Evolutionary conservation across 148 eudicot species (phyloP).

Genomic region (Talinum fruticosum): DNA sequence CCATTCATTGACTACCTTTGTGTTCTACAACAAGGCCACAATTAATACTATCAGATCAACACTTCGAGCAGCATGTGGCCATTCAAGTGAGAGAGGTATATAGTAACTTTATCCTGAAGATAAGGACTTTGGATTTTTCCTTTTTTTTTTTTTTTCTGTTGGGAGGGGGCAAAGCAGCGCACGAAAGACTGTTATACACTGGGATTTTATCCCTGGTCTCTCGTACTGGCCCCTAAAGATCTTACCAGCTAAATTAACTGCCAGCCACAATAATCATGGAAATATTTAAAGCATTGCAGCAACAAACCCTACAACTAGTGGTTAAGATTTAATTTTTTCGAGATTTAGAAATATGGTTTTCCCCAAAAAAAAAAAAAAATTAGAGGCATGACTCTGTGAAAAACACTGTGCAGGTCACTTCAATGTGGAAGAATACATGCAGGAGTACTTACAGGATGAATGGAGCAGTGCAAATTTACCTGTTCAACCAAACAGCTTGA

Average conservation of each 20-base stretch:
- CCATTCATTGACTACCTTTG: constrained; percentile 31
- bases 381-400: background rate
- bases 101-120: background rate
- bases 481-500: constrained; percentile 24
- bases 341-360: background rate
- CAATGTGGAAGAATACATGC: constrained; percentile 38
- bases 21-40: constrained; percentile 57
- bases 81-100: constrained; percentile 38
- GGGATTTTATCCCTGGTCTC: background rate
- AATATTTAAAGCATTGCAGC: background rate
- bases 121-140: background rate
- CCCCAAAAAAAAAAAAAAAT: no score
- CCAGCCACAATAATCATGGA: background rate
- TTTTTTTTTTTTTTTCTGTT: no score
- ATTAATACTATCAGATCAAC: constrained; percentile 29
- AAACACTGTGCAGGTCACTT: constrained; percentile 38
- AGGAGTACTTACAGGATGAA: constrained; percentile 27
- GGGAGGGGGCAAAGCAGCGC: no score
- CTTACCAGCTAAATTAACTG: background rate
- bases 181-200: no score
- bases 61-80: constrained; percentile 46
- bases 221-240: background rate
- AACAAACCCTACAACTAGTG: background rate
- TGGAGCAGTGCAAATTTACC: constrained; percentile 30
- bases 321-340: background rate